A percentile compares a stretch with the other conserved stretches of the same genome.
phyloP scores from a whole-genome alignment of 73 alveolate genomes.

The Durusdinium trenchii region DNA sequence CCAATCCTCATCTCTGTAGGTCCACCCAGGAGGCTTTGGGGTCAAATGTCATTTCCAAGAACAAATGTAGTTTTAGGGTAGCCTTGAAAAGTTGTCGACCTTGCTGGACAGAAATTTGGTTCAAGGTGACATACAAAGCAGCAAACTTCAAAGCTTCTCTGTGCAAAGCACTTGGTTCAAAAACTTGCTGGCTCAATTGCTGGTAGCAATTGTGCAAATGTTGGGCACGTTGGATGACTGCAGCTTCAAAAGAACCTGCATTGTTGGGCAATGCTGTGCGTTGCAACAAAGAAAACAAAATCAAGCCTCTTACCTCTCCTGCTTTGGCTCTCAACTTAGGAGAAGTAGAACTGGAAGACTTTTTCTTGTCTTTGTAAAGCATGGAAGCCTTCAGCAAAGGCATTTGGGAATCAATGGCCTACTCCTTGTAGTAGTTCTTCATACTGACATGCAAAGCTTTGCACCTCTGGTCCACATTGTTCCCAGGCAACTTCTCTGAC shows the following conservation, averaged over 20 bases:
- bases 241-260: neutral
- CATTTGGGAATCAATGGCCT: neutral
- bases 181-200: conserved; percentile 14
- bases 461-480: conserved; percentile 1
- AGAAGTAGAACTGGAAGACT: neutral
- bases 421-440: neutral
- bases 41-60: neutral
- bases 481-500: neutral
- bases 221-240: conserved; percentile 2
- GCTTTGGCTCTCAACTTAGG: conserved; percentile 33
- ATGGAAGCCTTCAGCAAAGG: conserved; percentile 20
- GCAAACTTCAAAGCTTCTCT: neutral
- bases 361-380: neutral
- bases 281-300: neutral
- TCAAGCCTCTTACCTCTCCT: neutral
- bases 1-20: conserved; percentile 26
- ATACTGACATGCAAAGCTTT: neutral
- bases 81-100: neutral
- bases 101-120: neutral
- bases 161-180: neutral
- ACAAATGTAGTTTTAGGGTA: neutral
- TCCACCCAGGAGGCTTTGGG: neutral
- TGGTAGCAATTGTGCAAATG: neutral
- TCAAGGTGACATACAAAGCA: neutral
- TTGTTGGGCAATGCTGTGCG: neutral